Base-by-base conservation (phyloP, 148 eudicot genomes). In the Fagopyrum homotropicum region DNA sequence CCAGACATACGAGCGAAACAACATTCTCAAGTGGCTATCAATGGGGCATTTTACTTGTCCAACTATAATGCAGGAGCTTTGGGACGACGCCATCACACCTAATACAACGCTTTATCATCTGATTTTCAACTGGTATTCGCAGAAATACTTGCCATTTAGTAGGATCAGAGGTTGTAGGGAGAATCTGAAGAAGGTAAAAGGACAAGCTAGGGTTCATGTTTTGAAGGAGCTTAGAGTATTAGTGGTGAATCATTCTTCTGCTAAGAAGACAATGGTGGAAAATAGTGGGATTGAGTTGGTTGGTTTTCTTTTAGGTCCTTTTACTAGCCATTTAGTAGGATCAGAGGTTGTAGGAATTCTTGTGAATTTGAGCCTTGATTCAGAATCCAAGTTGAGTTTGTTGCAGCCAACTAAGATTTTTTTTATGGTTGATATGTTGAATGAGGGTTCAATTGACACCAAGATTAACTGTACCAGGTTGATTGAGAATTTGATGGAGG, bases 31-130 rank as follows among this genome's bases (percentile, higher is more conserved):
- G 82, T 93, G 98, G 98, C 79, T 90, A 14, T 81, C 84, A 66
- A 77, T 93, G 71, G 96, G 98, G 35, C 96, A 89, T 75, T 82
- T 82, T 43, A 93, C 93, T 69, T 93, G 98, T 64, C 98, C 98
- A 55, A 93, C 96, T 9, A 93, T 96, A 69, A 81, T 87, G 87
- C 90, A 87, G 77, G 93, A 89, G 79, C 86, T 89, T 46, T 89
- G 93, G 93, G 93, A 93, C 79, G 91, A 90, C 77, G 79, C 93
- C 0, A 54, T 93, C 9, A 93, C 98, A 0, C 98, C 98, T 16
- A 93, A 93, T 79, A 87, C 74, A 55, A 93, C 98, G 15, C 80
- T 93, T 15, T 69, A 86, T 45, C 96, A 93, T 7, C 74, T 93
- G 75, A 93, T 88, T 60, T 73, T 77, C 72, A 87, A 84, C 59